Evolutionary conservation across 2,329 filamentous ascomycete genomes (phyloP), one percentile per base, ranked within the genome.

Genomic region (Penicillium griseofulvum): DNA sequence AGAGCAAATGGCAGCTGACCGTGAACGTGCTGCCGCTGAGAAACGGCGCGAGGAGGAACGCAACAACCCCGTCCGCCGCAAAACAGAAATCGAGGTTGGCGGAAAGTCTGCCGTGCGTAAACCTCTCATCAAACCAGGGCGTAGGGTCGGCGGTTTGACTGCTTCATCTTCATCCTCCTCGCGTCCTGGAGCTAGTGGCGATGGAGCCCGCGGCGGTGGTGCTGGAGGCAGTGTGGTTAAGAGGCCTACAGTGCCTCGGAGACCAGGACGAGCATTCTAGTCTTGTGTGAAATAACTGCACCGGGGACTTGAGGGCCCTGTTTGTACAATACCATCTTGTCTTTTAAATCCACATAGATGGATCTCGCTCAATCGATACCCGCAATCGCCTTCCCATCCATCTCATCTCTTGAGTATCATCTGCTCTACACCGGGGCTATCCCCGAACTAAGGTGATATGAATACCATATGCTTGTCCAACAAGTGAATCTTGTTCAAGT

Each of bases 1-100:
- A 76, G 82, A 88, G 3, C 85, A 96, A 75, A 97, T 97, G 89
- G 91, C 88, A 0, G 87, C 88, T 61, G 92, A 97, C 70, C 90
- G 91, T 71, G 83, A 84, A 54, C 76, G 80, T 14, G 74, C 72
- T n/a, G 70, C 72, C 5, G 69, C 71, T 16, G 68, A 76, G 29
- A 75, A 76, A 44, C 63, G 69, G 49, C 71, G 71, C 36, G 74
- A 77, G 55, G 59, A 67, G 45, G 73, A 75, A 46, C 66, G 66
- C 39, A 70, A 68, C 31, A 69, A 74, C 45, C 65, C 70, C 2
- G 60, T 66, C 4, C 64, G 71, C 29, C 68, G 72, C 33, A 73
- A 61, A 51, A 66, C 57, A 28, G 74, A 76, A 54, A 64, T 73
- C 3, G 71, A 75, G 49, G 72, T 67, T 26, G 71, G 71, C 1